Evolutionary conservation across 495 filamentous ascomycete species (phyloP).

Genomic region (Zalerion maritima): DNA sequence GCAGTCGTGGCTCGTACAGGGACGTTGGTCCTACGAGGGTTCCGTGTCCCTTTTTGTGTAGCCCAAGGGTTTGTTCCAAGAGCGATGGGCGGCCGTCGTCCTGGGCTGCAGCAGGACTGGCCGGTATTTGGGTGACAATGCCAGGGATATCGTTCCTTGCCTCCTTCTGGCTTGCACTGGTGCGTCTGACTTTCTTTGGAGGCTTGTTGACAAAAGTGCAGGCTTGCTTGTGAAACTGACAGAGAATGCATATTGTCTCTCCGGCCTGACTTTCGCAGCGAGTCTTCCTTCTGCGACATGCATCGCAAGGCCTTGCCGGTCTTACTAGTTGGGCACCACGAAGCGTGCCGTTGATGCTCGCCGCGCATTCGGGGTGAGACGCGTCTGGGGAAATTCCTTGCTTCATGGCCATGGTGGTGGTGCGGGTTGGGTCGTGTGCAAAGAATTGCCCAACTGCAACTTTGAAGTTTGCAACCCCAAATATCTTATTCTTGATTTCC

Average conservation of each 20-base stretch:
- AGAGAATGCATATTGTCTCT: conserved; percentile 30
- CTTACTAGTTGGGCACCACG: too few species aligned
- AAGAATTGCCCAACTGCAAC: too few species aligned
- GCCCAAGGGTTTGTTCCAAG: conserved; percentile 26
- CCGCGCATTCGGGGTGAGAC: too few species aligned
- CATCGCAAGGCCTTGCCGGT: conserved; percentile 36
- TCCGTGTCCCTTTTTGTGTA: conserved; percentile 27
- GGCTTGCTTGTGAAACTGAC: conserved; percentile 31
- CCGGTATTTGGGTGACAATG: conserved; percentile 3
- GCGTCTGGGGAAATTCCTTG: too few species aligned
- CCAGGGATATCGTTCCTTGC: conserved; percentile 3
- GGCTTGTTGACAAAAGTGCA: conserved; percentile 38
- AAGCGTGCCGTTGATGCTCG: too few species aligned
- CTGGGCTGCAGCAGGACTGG: background rate
- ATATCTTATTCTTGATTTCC: too few species aligned
- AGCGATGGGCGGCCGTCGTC: conserved; percentile 14
- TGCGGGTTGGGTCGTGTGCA: too few species aligned
- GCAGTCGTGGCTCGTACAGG: conserved; percentile 37
- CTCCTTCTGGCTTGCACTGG: conserved; percentile 7
- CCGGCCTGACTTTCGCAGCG: conserved; percentile 58
- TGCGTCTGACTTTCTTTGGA: conserved; percentile 43
- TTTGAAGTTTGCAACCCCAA: too few species aligned
- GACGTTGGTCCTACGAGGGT: conserved; percentile 30
- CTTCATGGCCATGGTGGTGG: too few species aligned
- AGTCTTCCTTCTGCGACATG: conserved; percentile 63